phyloP scores from a whole-genome alignment of 2,329 filamentous ascomycete species.

The Akanthomyces lecanii region DNA sequence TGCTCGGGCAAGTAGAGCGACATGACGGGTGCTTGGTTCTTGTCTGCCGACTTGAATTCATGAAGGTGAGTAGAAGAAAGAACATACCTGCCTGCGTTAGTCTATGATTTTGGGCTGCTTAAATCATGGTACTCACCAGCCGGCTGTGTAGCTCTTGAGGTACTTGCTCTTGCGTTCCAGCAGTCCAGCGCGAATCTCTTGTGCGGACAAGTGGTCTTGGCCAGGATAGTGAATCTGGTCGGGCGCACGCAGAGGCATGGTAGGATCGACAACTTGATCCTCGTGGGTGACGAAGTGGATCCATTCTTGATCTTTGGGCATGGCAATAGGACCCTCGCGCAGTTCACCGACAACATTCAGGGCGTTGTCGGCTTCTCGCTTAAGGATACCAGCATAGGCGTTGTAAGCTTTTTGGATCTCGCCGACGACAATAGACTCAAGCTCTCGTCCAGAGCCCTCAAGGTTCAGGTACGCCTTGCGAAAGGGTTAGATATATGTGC shows the following conservation, averaged over 20 bases:
- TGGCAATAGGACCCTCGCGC: conserved; percentile 78
- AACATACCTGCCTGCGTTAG: conserved; percentile 65
- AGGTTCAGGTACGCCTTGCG: conserved; percentile 84
- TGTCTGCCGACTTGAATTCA: conserved; percentile 98
- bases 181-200: conserved; percentile 85
- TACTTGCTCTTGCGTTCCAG: conserved; percentile 98
- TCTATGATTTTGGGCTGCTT: neutral
- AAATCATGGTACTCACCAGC: conserved; percentile 61
- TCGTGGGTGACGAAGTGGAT: conserved; percentile 73
- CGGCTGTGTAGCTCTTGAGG: conserved; percentile 91
- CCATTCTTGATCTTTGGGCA: conserved; percentile 95
- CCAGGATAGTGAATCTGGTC: conserved; percentile 90
- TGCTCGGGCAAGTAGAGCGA: conserved; percentile 92
- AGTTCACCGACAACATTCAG: conserved; percentile 76
- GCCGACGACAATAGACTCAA: conserved; percentile 93
- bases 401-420: conserved; percentile 99
- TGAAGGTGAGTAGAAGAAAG: conserved; percentile 94
- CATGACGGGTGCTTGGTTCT: conserved; percentile 88
- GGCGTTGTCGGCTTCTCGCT: conserved; percentile 81
- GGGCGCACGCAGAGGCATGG: conserved; percentile 69
- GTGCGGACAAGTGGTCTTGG: conserved; percentile 73
- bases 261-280: conserved; percentile 82
- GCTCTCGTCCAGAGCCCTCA: conserved; percentile 87
- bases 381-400: conserved; percentile 84
- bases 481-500: conserved; percentile 20